Evolutionary conservation across 2,329 filamentous ascomycete species (phyloP), one percentile per base, ranked within the genome.

Genomic region (Tolypocladium ovalisporum): DNA sequence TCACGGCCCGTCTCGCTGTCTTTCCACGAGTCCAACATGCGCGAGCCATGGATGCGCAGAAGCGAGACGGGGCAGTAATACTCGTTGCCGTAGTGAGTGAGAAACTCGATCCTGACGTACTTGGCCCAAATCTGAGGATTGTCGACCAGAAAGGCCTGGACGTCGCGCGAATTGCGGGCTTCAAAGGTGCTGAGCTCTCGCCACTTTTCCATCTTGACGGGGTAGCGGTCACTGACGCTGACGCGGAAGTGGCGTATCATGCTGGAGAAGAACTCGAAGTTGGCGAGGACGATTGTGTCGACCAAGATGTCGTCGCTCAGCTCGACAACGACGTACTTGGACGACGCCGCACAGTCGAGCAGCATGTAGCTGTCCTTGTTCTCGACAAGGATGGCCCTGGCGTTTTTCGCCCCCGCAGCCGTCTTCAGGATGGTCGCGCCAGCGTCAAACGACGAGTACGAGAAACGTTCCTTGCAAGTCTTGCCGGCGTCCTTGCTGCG

Each of bases 321-420:
- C 73, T 99, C 94, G 59, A 99, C 84, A 59, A 97, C 92, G 61
- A 97, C 80, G 68, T 95, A 97, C 72, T 97, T 97, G 75, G 95
- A 93, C 64, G 86, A 78, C 24, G 85, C 85, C 6, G 86, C 85
- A 72, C 94, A 99, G 69, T 93, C 89, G 62, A 97, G 89, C 52
- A 97, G 80, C 90, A 99, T 96, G 72, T 99, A 99, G 62, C 90
- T 93, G 73, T 99, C 94, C 75, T 97, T 97, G 74, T 97, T 97
- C 76, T 99, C 94, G 47, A 96, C 86, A 47, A 99, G 75, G 17
- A 99, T 87, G 17, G 92, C 87, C 59, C 91, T 95, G 19, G 91
- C 81, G 61, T 94, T 95, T 70, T 94, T 95, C 57, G 89, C 88
- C 61, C 92, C 87, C 4, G 83, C 79, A 67, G 95, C 96, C 2